phyloP scores from a whole-genome alignment of 768 basidiomycete genomes.

The Phaffia tasmanica region DNA sequence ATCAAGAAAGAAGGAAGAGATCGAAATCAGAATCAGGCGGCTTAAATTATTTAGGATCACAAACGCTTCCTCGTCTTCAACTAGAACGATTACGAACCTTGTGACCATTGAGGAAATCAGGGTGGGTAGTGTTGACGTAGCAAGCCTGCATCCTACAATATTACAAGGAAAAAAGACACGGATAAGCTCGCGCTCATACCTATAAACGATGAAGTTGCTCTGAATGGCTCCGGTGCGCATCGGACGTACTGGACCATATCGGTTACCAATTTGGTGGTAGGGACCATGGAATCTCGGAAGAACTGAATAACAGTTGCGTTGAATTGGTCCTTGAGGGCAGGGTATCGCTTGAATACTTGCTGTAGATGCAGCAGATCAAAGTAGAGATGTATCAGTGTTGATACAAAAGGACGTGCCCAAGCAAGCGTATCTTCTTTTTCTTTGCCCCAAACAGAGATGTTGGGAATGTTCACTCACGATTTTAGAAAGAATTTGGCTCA shows the following conservation, averaged over 20 bases:
- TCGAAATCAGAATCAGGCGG: conserved; percentile 17
- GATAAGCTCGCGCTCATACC: too few relatives aligned
- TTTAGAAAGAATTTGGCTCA: conserved; percentile 78
- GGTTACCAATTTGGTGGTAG: conserved; percentile 84
- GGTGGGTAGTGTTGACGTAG: conserved; percentile 98
- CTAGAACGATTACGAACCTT: conserved; percentile 44
- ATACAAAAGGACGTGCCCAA: conserved; percentile 2
- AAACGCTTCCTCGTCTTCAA: neutral
- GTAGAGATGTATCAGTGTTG: conserved; percentile 7
- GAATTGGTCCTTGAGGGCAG: conserved; percentile 91
- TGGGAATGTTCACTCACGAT: conserved; percentile 46
- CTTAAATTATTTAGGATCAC: neutral
- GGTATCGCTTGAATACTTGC: conserved; percentile 94
- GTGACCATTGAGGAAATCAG: conserved; percentile 95
- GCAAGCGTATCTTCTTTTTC: conserved; percentile 1
- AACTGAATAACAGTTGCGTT: conserved; percentile 92
- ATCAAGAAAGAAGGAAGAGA: conserved; percentile 10
- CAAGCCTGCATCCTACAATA: conserved; percentile 88
- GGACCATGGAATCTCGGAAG: conserved; percentile 85
- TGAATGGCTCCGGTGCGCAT: neutral
- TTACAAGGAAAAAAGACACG: neutral
- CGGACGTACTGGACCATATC: conserved; percentile 76
- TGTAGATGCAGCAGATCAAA: conserved; percentile 35
- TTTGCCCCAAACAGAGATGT: neutral
- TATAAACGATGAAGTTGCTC: neutral